Percentiles rank a stretch among this genome's conserved stretches.
These are phyloP conservation scores for Podila minutissima DNA, from an alignment of 192 early-diverging fungal species.

Conservation along the genomic window DNA sequence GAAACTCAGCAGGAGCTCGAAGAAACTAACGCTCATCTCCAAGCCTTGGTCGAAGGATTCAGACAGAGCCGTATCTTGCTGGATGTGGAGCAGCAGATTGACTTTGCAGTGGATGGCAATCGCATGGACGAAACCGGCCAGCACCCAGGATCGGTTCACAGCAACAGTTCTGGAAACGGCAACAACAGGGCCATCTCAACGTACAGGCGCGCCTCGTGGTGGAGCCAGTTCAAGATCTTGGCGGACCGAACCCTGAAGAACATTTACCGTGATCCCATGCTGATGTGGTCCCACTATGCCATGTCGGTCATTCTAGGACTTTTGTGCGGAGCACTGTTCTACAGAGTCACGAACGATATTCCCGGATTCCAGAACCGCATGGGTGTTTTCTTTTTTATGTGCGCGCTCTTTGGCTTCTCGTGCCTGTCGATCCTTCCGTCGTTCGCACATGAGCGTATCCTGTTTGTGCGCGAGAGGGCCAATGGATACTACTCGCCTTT, in stretches of 20 bases:
- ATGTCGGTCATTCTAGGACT: constrained; percentile 43
- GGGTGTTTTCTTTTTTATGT: constrained; percentile 78
- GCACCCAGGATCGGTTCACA: constrained; percentile 15
- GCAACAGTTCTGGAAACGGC: constrained; percentile 8
- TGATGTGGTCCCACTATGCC: constrained; percentile 32
- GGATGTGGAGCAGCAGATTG: constrained; percentile 1
- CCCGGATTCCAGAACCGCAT: constrained; percentile 81
- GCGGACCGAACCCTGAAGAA: constrained; percentile 83
- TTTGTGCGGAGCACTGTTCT: constrained; percentile 68
- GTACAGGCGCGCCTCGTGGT: constrained; percentile 63
- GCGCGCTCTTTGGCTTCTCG: constrained; percentile 76
- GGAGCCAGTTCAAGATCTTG: constrained; percentile 78
- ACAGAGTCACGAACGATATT: constrained; percentile 65
- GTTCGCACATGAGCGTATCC: constrained; percentile 68
- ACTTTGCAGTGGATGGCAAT: neutral
- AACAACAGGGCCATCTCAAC: constrained; percentile 35
- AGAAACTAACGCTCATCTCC: constrained; percentile 16
- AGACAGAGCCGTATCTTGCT: neutral
- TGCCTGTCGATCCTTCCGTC: constrained; percentile 69
- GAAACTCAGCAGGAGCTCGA: constrained; percentile 14
- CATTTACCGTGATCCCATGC: constrained; percentile 59
- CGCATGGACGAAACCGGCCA: neutral
- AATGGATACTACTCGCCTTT: constrained; percentile 75
- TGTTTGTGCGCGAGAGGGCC: constrained; percentile 77
- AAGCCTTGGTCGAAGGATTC: constrained; percentile 35